A percentile compares a stretch with the other conserved stretches of the same genome.
These are phyloP conservation scores for Penicillium samsonianum DNA, from an alignment of 495 filamentous ascomycete species.

Conservation along the genomic window DNA sequence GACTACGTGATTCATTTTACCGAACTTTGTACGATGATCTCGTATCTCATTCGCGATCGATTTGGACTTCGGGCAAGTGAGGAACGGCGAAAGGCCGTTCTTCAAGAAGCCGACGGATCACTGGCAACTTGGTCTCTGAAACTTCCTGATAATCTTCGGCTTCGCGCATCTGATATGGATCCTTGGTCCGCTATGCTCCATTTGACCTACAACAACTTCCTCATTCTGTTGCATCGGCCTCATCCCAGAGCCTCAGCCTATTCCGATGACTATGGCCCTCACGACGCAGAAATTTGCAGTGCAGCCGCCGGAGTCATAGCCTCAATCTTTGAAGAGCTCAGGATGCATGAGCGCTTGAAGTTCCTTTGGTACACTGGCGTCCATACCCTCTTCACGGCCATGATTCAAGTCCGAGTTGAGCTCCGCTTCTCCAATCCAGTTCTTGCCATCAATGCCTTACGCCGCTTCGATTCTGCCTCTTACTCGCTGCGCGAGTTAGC, in stretches of 20 bases:
- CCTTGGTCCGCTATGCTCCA: conserved; percentile 53
- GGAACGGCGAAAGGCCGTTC: conserved; percentile 45
- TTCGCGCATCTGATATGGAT: conserved; percentile 48
- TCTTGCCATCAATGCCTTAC: conserved; percentile 50
- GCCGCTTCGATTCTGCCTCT: conserved; percentile 49
- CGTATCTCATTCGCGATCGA: conserved; percentile 45
- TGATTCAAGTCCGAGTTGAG: conserved; percentile 54
- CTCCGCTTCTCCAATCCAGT: conserved; percentile 53
- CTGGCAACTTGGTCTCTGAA: conserved; percentile 50
- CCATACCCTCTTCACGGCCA: conserved; percentile 50
- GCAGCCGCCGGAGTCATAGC: conserved; percentile 49
- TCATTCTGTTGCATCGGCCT: conserved; percentile 53
- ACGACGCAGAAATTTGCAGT: conserved; percentile 50
- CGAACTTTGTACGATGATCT: conserved; percentile 49
- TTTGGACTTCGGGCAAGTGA: conserved; percentile 42
- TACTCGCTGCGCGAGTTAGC: conserved; percentile 49
- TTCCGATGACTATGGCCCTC: conserved; percentile 47
- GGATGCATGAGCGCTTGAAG: conserved; percentile 50
- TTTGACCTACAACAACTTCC: conserved; percentile 52
- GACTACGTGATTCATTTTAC: conserved; percentile 51
- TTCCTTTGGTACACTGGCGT: conserved; percentile 51
- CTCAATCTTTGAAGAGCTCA: conserved; percentile 51
- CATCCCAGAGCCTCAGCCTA: conserved; percentile 47
- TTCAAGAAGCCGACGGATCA: conserved; percentile 48
- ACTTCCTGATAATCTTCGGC: conserved; percentile 45